Evolutionary conservation across 352 stramenopile genomes (phyloP), one percentile per base, ranked within the genome.

Genomic region (Pythium biforme): DNA sequence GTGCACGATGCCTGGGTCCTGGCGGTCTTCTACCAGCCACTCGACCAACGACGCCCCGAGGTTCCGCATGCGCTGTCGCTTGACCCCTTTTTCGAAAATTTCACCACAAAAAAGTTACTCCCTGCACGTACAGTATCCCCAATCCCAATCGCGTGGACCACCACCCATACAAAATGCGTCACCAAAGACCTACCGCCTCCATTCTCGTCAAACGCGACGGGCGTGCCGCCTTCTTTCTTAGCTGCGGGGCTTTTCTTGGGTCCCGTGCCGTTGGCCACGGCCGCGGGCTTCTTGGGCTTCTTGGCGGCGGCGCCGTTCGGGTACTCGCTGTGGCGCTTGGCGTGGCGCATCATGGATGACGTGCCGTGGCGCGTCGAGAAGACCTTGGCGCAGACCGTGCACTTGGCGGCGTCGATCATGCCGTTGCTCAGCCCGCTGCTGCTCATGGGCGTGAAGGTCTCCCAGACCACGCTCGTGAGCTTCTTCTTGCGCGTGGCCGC

Each of bases 291-390:
- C 55, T 84, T 88, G 22, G 51, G 59, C 25, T 87, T 89, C 62
- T 87, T 89, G 15, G 59, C 59, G 9, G 74, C 56, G 12, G 70
- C 65, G 15, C 77, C 79, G 59, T 86, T 89, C 20, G 83, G 76
- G 37, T 82, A 81, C 53, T 92, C 83, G 48, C 58, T 88, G 58
- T 92, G 83, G 37, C 83, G 74, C 74, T 89, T 92, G 31, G 83
- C 83, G 55, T 92, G 83, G 26, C 83, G 83, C 83, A 92, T 92
- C 83, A 92, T 92, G 12, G 75, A 88, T 48, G 83, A 92, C 52
- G 83, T 92, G 53, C 83, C 83, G 56, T 92, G 83, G n/a, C 83
- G 70, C 55, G 83, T 90, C 26, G 80, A 90, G 61, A 92, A 92
- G 27, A 90, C 70, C 60, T 92, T 92, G 62, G 70, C 78, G 70